phyloP scores from a whole-genome alignment of 2,329 filamentous ascomycete species.

The Chrysoporthe austroafricana region DNA sequence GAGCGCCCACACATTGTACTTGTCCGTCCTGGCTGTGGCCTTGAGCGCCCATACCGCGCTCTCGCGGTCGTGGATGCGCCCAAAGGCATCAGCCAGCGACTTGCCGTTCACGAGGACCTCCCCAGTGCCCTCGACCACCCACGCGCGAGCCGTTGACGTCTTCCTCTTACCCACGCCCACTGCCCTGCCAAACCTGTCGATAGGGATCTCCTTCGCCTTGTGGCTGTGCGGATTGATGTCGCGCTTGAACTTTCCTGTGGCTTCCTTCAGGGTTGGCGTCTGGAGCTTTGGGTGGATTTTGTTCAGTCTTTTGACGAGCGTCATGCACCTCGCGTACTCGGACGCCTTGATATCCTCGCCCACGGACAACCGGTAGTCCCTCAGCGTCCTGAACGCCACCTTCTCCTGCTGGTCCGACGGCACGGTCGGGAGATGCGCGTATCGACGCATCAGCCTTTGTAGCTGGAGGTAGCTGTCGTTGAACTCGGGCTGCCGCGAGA shows the following conservation, averaged over 20 bases:
- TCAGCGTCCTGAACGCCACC: constrained; percentile 79
- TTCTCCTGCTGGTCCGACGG: constrained; percentile 68
- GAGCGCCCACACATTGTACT: constrained; percentile 94
- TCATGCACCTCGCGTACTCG: constrained; percentile 78
- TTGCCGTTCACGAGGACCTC: constrained; percentile 91
- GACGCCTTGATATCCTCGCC: constrained; percentile 75
- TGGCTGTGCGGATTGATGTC: constrained; percentile 73
- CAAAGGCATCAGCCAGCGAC: constrained; percentile 79
- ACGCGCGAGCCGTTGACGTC: constrained; percentile 81
- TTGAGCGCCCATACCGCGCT: constrained; percentile 92
- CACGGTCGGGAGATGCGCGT: constrained; percentile 73
- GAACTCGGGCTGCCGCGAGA: constrained; percentile 82
- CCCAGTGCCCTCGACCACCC: constrained; percentile 89
- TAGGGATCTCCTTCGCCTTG: constrained; percentile 60
- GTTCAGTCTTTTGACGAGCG: constrained; percentile 79
- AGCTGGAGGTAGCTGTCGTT: constrained; percentile 82
- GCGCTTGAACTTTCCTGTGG: constrained; percentile 73
- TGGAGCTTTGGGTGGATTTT: constrained; percentile 80
- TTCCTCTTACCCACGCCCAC: constrained; percentile 85
- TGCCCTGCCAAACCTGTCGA: constrained; percentile 80
- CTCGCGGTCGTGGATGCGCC: constrained; percentile 88
- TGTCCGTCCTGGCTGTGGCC: constrained; percentile 80
- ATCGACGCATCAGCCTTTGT: constrained; percentile 71
- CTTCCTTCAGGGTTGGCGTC: constrained; percentile 68
- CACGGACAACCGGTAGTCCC: constrained; percentile 72